Conservation (phyloP, 106 monocot genomes). For the Dendrobium huoshanense region DNA sequence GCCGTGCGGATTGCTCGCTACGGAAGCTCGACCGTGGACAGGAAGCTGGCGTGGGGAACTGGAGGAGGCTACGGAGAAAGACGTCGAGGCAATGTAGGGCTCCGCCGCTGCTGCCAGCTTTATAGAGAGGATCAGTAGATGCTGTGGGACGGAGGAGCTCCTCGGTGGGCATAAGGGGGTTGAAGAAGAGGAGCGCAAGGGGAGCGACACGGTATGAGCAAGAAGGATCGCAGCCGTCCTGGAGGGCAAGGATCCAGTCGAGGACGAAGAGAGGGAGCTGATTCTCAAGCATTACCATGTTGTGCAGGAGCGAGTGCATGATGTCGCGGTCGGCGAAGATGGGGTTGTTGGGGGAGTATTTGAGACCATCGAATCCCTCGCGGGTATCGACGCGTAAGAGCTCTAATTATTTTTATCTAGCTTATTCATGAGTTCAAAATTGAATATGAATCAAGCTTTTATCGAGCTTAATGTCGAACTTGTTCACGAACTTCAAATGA, state of each 20-base stretch:
- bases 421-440: too few relatives aligned
- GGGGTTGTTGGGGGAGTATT: conserved; percentile 20
- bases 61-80: conserved; percentile 51
- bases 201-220: conserved; percentile 27
- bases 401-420: too few relatives aligned
- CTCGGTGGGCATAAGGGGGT: conserved; percentile 68
- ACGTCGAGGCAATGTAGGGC: conserved; percentile 77
- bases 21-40: conserved; percentile 8
- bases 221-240: conserved; percentile 26
- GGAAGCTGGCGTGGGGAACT: conserved; percentile 19
- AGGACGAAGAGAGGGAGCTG: conserved; percentile 84
- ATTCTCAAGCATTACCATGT: conserved; percentile 43
- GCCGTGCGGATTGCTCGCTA: too few relatives aligned
- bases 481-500: too few relatives aligned
- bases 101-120: conserved; percentile 3
- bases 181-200: conserved; percentile 69
- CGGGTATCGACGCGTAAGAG: too few relatives aligned
- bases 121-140: conserved; percentile 17
- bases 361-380: too few relatives aligned
- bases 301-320: conserved; percentile 63
- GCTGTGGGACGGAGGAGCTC: conserved; percentile 29
- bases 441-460: too few relatives aligned
- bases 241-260: conserved; percentile 50
- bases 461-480: too few relatives aligned
- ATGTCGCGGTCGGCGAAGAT: conserved; percentile 63